A percentile compares a stretch with the other conserved stretches of the same genome.
Evolutionary conservation across 352 stramenopile genomes (phyloP).

Genomic region (Phytophthora sansomeana): DNA sequence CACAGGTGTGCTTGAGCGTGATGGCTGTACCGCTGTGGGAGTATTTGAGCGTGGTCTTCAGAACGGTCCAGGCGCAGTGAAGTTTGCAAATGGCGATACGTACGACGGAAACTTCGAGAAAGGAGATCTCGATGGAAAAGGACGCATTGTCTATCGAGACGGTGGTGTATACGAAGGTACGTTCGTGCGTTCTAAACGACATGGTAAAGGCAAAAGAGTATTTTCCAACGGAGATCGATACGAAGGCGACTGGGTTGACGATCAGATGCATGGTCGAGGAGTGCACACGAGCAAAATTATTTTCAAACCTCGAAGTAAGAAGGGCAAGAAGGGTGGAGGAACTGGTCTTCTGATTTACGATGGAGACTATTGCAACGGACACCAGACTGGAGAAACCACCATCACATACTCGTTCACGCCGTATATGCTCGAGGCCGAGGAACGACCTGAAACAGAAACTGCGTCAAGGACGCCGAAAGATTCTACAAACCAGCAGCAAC

Average conservation of each 20-base stretch:
- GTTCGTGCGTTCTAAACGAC: slow-evolving; percentile 57
- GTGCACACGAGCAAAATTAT: slow-evolving; percentile 37
- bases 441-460: slow-evolving; percentile 5
- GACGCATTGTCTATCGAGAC: slow-evolving; percentile 53
- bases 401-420: slow-evolving; percentile 58
- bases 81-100: slow-evolving; percentile 67
- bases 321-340: slow-evolving; percentile 12
- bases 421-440: not conserved
- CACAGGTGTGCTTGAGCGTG: slow-evolving; percentile 60
- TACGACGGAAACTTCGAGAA: slow-evolving; percentile 73
- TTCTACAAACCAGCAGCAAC: not conserved
- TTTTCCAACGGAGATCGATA: slow-evolving; percentile 68
- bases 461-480: slow-evolving; percentile 4
- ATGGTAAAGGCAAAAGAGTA: slow-evolving; percentile 55
- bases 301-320: slow-evolving; percentile 17
- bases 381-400: slow-evolving; percentile 50
- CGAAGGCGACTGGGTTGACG: slow-evolving; percentile 60
- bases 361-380: slow-evolving; percentile 52
- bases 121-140: slow-evolving; percentile 58
- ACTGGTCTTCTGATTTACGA: slow-evolving; percentile 48
- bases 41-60: slow-evolving; percentile 61
- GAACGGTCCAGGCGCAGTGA: slow-evolving; percentile 62
- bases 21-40: slow-evolving; percentile 64
- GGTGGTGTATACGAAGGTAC: slow-evolving; percentile 64
- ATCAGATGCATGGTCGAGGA: slow-evolving; percentile 69